Evolutionary conservation across 306 rosid species (phyloP).

Genomic region (Vicia faba): DNA sequence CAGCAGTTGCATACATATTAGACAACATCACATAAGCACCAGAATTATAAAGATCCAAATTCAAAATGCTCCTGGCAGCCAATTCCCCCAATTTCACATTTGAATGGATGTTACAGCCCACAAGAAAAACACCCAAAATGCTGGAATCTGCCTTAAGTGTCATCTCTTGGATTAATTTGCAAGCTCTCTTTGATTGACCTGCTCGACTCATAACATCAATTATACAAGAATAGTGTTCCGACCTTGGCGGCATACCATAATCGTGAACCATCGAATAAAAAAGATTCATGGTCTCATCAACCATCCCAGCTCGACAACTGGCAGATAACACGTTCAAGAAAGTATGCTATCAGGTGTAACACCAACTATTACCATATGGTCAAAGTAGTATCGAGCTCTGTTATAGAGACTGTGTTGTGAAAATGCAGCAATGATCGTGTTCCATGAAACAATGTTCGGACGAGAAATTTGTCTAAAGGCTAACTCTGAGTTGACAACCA

Average conservation of each 20-base stretch:
- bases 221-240: conserved; percentile 52
- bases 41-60: conserved; percentile 46
- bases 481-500: conserved; percentile 46
- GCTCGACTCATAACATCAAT: conserved; percentile 47
- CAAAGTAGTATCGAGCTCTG: conserved; percentile 46
- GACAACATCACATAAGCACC: conserved; percentile 54
- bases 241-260: conserved; percentile 46
- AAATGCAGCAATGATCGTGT: conserved; percentile 54
- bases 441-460: conserved; percentile 57
- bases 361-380: conserved; percentile 31
- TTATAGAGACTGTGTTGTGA: conserved; percentile 54
- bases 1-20: conserved; percentile 51
- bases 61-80: conserved; percentile 43
- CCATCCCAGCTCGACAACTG: conserved; percentile 46
- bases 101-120: conserved; percentile 46
- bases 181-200: conserved; percentile 52
- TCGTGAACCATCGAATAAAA: conserved; percentile 40
- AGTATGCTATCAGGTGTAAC: conserved; percentile 54
- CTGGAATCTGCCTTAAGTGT: conserved; percentile 44
- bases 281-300: conserved; percentile 43
- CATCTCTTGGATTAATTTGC: conserved; percentile 40
- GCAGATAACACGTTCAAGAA: conserved; percentile 50
- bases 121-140: conserved; percentile 51
- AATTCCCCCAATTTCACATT: conserved; percentile 48
- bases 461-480: conserved; percentile 45